Base-by-base conservation (phyloP, 2,329 filamentous ascomycete genomes). In the Arthroderma sp. region DNA sequence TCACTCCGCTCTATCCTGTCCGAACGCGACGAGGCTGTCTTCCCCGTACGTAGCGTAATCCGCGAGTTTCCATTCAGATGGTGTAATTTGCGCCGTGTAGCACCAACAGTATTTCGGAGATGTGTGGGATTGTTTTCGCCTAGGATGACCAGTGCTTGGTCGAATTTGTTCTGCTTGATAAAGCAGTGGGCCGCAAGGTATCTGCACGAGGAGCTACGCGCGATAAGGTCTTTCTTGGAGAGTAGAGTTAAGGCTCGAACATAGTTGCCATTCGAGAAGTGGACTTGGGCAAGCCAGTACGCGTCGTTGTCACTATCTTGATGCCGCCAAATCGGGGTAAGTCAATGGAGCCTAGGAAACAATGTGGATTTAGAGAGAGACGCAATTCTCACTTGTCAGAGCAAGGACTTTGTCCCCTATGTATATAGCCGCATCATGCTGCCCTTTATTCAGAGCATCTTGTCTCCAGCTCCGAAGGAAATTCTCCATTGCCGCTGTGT, bases 201-300 rank as follows among this genome's bases (percentile, higher is more conserved):
- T 58, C 83, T 81, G 61, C 89, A 95, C 42, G 87, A 85, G 1
- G 87, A 77, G 56, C 84, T 95, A 55, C 84, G 79, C 38, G 77
- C 68, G 54, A 91, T 77, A 50, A 96, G 77, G 61, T 93, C 84
- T 61, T 88, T 82, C 56, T 86, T 82, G 29, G 81, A 78, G 50
- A 98, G 78, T 52, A 95, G 84, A 27, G 85, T 77, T 56, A 94
- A 82, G 2, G 91, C 88, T 56, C 91, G 83, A 6, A 83, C 91
- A 64, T 94, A 95, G 69, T 96, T 94, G 56, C 86, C 88, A 40
- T 86, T 91, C 42, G 82, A 83, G 67, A 96, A 98, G 66, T 98
- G 89, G 33, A 94, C 86, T 66, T 96, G 89, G n/a, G 91, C 91
- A 37, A 98, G 81, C 83, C 87, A 95, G 60, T 94, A 94, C 36